Conservation (phyloP, 2,329 filamentous ascomycete genomes). For the Colletotrichum filicis region DNA sequence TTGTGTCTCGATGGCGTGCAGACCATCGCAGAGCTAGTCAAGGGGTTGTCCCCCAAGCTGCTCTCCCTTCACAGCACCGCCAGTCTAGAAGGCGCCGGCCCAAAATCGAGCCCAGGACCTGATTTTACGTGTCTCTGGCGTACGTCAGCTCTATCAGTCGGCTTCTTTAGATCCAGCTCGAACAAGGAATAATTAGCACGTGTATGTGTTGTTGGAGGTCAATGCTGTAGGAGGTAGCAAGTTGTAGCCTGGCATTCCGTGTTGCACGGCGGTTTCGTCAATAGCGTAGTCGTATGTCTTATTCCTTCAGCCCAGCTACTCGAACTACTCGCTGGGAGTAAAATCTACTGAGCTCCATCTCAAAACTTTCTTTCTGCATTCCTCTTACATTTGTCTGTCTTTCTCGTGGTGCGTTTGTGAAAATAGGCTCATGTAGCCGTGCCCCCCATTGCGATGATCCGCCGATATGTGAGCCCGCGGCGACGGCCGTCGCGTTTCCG, state of each 20-base stretch:
- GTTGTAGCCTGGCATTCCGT: background rate
- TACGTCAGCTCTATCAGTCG: constrained; percentile 2
- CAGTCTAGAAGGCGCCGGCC: background rate
- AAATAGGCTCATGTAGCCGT: background rate
- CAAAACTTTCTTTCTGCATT: background rate
- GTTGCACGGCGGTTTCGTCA: background rate
- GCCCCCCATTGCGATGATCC: constrained; percentile 5
- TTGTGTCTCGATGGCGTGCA: constrained; percentile 3
- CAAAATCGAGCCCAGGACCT: background rate
- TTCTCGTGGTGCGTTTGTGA: background rate
- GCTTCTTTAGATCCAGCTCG: constrained; percentile 2
- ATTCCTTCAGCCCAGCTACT: background rate
- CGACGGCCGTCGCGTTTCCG: constrained; percentile 8
- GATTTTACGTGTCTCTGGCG: constrained; percentile 5
- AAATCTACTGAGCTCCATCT: background rate
- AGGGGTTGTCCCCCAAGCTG: background rate
- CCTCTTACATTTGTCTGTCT: background rate
- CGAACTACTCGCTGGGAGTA: background rate
- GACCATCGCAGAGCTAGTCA: constrained; percentile 19
- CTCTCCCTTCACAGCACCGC: background rate
- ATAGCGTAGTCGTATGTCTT: background rate
- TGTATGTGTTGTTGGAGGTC: background rate
- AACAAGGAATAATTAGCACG: background rate
- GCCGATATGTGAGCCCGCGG: constrained; percentile 26
- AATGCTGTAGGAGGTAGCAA: background rate